Percentiles rank a stretch among this genome's conserved stretches.
These are phyloP conservation scores for Colletotrichum sp. DNA, from an alignment of 2,329 filamentous ascomycete species.

Conservation along the genomic window DNA sequence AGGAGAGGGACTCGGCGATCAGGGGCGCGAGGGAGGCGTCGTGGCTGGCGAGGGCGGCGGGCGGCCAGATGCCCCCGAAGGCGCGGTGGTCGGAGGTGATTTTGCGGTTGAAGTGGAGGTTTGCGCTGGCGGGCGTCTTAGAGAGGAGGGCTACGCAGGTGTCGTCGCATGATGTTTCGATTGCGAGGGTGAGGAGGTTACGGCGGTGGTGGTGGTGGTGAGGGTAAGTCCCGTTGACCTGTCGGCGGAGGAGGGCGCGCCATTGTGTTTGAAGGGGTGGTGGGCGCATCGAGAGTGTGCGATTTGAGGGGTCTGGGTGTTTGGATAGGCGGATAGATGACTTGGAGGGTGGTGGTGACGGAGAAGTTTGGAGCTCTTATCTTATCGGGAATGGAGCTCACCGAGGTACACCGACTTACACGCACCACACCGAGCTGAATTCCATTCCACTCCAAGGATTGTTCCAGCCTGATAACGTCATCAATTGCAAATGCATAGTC, in stretches of 20 bases:
- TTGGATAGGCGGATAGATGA: background rate
- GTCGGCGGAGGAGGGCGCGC: background rate
- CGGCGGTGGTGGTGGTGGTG: conserved; percentile 21
- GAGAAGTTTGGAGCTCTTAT: conserved; percentile 17
- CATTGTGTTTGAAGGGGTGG: background rate
- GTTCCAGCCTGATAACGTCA: background rate
- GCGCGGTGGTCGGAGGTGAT: conserved; percentile 78
- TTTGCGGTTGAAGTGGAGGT: conserved; percentile 79
- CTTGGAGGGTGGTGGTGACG: background rate
- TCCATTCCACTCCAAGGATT: no score
- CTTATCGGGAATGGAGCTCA: background rate
- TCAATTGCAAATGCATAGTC: background rate
- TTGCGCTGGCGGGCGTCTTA: conserved; percentile 51
- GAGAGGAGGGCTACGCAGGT: conserved; percentile 86
- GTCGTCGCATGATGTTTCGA: conserved; percentile 91
- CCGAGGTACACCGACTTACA: conserved; percentile 18
- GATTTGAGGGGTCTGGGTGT: background rate
- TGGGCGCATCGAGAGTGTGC: background rate
- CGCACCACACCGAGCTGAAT: background rate
- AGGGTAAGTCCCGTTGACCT: background rate
- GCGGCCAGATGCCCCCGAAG: conserved; percentile 81
- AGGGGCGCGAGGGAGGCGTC: conserved; percentile 71
- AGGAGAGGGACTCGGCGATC: conserved; percentile 64
- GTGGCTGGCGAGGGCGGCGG: conserved; percentile 77
- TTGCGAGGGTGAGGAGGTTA: conserved; percentile 66